Percentiles rank a stretch among this genome's conserved stretches.
Evolutionary conservation across 192 early-diverging fungal genomes (phyloP).

Genomic region (Entomortierella chlamydospora): DNA sequence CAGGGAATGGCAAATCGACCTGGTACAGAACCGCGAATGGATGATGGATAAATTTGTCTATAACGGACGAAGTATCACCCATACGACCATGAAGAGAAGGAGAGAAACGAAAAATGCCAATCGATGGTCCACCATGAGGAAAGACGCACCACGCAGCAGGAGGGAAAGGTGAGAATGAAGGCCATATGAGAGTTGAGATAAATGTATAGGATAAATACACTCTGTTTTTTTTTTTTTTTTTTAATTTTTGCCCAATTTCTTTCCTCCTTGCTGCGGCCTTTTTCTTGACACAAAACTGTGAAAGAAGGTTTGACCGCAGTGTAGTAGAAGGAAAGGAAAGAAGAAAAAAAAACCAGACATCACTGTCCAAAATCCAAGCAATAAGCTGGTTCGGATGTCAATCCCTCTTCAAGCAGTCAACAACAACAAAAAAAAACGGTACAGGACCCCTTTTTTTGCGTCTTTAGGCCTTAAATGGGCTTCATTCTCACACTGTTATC

Average conservation of each 20-base stretch:
- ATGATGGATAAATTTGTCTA: constrained; percentile 68
- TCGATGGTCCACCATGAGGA: background rate
- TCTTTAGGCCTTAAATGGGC: constrained; percentile 13
- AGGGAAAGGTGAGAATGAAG: constrained; percentile 14
- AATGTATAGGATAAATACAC: too few relatives aligned
- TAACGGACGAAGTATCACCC: background rate
- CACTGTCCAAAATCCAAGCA: background rate
- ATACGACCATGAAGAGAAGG: background rate
- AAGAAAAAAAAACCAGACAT: too few relatives aligned
- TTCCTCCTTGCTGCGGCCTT: background rate
- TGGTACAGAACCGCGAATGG: constrained; percentile 62
- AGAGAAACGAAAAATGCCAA: constrained; percentile 3
- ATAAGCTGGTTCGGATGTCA: background rate
- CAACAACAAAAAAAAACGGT: constrained; percentile 3
- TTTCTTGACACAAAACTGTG: background rate
- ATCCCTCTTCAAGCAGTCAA: constrained; percentile 8
- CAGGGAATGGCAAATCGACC: constrained; percentile 61
- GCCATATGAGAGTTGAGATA: constrained; percentile 5
- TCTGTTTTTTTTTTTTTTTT: background rate
- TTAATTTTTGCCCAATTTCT: background rate
- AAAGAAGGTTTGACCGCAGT: background rate
- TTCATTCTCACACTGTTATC: constrained; percentile 4
- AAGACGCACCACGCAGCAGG: constrained; percentile 4
- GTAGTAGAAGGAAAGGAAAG: background rate
- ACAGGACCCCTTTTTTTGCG: constrained; percentile 11